Conservation (phyloP, 2,329 filamentous ascomycete genomes). For the Thelonectria discophora region DNA sequence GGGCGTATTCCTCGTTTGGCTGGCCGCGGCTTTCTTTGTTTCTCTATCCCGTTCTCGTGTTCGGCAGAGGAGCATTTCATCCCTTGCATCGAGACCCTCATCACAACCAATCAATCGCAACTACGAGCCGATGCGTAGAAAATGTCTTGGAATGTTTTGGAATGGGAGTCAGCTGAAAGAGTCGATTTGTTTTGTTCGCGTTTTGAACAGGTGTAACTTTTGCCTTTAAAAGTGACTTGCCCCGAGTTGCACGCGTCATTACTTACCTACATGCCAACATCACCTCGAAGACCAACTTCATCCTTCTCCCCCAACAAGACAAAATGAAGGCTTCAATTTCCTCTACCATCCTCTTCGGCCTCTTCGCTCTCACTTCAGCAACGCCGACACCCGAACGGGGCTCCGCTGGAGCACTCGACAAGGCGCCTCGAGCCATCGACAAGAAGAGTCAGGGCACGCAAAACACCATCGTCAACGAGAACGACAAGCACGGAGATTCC, state of each 20-base stretch:
- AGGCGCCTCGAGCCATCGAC: background rate
- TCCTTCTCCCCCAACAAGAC: background rate
- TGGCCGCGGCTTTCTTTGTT: too few species aligned
- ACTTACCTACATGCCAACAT: background rate
- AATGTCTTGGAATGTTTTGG: background rate
- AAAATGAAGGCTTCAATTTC: background rate
- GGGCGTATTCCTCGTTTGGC: too few species aligned
- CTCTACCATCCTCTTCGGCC: background rate
- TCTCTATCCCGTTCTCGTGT: too few species aligned
- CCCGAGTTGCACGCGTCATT: background rate
- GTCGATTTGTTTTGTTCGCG: background rate
- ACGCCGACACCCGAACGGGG: too few species aligned
- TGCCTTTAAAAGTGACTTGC: background rate
- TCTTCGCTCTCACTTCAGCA: background rate
- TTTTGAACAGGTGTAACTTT: background rate
- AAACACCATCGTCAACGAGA: background rate
- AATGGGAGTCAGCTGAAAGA: background rate
- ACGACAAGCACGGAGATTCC: background rate
- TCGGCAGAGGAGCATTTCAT: background rate
- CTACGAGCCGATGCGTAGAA: background rate
- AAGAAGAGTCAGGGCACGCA: background rate
- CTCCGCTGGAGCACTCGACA: background rate
- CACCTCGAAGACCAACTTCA: background rate
- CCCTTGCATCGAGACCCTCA: background rate
- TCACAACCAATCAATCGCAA: background rate